Evolutionary conservation across 495 filamentous ascomycete genomes (phyloP).

Genomic region (Stereocaulon alpinum): DNA sequence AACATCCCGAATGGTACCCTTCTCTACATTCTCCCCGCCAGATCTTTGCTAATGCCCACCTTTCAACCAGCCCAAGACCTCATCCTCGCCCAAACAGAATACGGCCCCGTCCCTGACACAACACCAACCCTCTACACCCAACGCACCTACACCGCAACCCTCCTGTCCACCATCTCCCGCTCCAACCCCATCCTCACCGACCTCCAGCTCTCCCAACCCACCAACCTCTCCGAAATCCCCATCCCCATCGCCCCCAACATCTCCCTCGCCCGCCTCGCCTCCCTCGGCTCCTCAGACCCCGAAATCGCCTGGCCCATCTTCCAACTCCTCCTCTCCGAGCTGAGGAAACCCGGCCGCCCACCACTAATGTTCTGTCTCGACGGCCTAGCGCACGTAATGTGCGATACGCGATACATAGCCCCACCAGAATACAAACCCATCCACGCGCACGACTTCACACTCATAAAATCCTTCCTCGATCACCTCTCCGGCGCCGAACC

Average conservation of each 20-base stretch:
- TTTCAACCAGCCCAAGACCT: constrained; percentile 60
- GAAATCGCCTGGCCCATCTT: constrained; percentile 73
- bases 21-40: neutral
- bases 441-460: constrained; percentile 75
- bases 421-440: constrained; percentile 53
- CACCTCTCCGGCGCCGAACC: constrained; percentile 47
- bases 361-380: constrained; percentile 73
- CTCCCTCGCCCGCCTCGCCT: constrained; percentile 56
- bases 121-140: constrained; percentile 61
- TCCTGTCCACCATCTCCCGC: constrained; percentile 57
- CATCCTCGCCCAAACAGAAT: constrained; percentile 65
- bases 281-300: constrained; percentile 60
- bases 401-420: constrained; percentile 57
- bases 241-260: constrained; percentile 49
- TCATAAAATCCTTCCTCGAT: constrained; percentile 65
- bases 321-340: constrained; percentile 68
- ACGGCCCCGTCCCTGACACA: constrained; percentile 53
- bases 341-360: constrained; percentile 52
- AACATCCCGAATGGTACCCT: constrained; percentile 78
- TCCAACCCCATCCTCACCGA: constrained; percentile 61
- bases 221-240: constrained; percentile 40
- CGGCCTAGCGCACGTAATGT: constrained; percentile 70
- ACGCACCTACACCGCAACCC: constrained; percentile 57
- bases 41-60: neutral
- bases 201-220: constrained; percentile 45